Evolutionary conservation across 1,139 yeast species (phyloP).

Genomic region (Yamadazyma dushanensis): DNA sequence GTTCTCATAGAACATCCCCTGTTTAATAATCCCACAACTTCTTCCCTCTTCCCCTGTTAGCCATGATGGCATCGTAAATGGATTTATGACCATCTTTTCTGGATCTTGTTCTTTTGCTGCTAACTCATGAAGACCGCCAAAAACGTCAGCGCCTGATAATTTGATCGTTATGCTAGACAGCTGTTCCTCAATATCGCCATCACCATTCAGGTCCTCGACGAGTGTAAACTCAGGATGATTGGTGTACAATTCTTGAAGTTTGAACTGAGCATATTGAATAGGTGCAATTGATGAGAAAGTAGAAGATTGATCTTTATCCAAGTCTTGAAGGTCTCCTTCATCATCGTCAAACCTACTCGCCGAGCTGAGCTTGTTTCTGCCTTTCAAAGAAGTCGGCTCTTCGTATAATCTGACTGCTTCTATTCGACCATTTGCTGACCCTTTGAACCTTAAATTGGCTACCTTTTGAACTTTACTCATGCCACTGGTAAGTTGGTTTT

Average conservation of each 20-base stretch:
- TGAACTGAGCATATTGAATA: conserved; percentile 50
- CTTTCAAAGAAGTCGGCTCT: conserved; percentile 20
- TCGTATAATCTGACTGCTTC: conserved; percentile 38
- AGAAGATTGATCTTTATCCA: conserved; percentile 19
- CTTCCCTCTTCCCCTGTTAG: conserved; percentile 75
- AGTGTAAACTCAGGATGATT: neutral
- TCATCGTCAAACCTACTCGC: no score
- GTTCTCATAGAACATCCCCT: conserved; percentile 34
- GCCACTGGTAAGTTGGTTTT: conserved; percentile 6
- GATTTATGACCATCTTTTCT: conserved; percentile 47
- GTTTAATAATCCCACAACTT: conserved; percentile 44
- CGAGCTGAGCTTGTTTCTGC: conserved; percentile 10
- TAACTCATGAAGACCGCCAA: conserved; percentile 76
- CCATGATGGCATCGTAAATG: conserved; percentile 67
- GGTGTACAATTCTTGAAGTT: conserved; percentile 27
- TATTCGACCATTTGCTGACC: conserved; percentile 36
- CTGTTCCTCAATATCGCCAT: neutral
- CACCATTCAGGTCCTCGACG: neutral
- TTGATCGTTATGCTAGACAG: conserved; percentile 42
- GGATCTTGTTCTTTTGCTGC: conserved; percentile 38
- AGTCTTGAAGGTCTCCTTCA: conserved; percentile 14
- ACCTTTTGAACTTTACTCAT: conserved; percentile 19
- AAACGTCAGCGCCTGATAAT: conserved; percentile 71
- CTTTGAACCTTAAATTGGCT: conserved; percentile 60
- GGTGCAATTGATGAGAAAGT: conserved; percentile 54